These are phyloP conservation scores for Xylaria telfairii DNA, from an alignment of 495 filamentous ascomycete species.

Conservation along the genomic window DNA sequence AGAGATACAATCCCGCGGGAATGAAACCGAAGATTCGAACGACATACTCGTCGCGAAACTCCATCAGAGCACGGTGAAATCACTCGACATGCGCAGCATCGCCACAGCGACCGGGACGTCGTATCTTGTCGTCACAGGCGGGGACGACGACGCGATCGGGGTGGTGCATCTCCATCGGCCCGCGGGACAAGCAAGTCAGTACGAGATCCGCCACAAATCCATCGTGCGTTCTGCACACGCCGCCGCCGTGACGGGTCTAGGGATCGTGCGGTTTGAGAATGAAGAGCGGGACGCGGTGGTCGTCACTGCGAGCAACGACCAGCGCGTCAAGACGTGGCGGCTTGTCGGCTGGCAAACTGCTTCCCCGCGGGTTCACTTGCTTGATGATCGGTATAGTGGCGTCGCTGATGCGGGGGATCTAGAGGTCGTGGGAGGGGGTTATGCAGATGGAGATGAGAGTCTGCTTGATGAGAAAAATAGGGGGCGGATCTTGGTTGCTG, in stretches of 20 bases:
- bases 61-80: slow-evolving; percentile 80
- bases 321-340: slow-evolving; percentile 79
- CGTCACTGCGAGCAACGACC: slow-evolving; percentile 77
- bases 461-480: slow-evolving; percentile 12
- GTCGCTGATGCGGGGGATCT: slow-evolving; percentile 64
- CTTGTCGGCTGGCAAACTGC: slow-evolving; percentile 34
- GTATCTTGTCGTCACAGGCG: slow-evolving; percentile 71
- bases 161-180: slow-evolving; percentile 54
- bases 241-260: slow-evolving; percentile 74
- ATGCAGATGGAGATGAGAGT: slow-evolving; percentile 3
- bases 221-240: slow-evolving; percentile 78
- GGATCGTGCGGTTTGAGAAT: slow-evolving; percentile 45
- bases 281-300: slow-evolving; percentile 38
- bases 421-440: slow-evolving; percentile 28
- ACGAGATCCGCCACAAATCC: slow-evolving; percentile 47
- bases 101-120: slow-evolving; percentile 28
- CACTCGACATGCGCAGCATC: slow-evolving; percentile 47
- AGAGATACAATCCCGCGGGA: neutral
- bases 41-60: slow-evolving; percentile 47
- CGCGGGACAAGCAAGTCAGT: slow-evolving; percentile 5
- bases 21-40: neutral
- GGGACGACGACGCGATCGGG: slow-evolving; percentile 82
- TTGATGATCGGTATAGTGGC: slow-evolving; percentile 62
- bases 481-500: slow-evolving; percentile 49
- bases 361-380: slow-evolving; percentile 48